Percentiles rank a stretch among this genome's conserved stretches.
Conservation (phyloP, 768 basidiomycete genomes). For the Harrya chromipes region DNA sequence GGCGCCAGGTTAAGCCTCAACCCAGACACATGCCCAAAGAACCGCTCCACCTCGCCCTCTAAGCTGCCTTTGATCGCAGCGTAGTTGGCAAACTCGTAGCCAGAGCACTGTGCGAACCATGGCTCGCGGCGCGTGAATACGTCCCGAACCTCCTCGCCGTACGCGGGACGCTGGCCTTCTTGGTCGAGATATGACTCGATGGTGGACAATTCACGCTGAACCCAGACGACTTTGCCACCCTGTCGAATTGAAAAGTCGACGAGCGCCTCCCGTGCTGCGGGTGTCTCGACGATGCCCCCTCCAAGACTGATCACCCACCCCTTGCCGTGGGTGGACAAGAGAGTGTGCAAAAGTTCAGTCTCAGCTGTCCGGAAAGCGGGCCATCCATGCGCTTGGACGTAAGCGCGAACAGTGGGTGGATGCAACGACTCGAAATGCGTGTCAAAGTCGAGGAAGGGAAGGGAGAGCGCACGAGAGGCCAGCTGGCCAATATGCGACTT, state of each 20-base stretch:
- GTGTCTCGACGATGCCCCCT: conserved; percentile 90
- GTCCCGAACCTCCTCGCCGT: conserved; percentile 80
- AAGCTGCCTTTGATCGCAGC: conserved; percentile 39
- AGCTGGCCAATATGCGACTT: conserved; percentile 86
- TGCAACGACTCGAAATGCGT: conserved; percentile 65
- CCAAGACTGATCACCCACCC: conserved; percentile 85
- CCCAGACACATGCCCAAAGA: conserved; percentile 88
- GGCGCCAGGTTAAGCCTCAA: conserved; percentile 58
- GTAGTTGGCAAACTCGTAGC: conserved; percentile 80
- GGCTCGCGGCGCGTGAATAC: conserved; percentile 82
- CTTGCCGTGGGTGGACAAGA: conserved; percentile 53
- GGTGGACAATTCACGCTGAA: conserved; percentile 76
- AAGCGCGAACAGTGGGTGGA: conserved; percentile 62
- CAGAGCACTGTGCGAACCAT: conserved; percentile 83
- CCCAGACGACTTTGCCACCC: conserved; percentile 77
- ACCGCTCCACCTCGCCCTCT: conserved; percentile 65
- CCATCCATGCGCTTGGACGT: conserved; percentile 85
- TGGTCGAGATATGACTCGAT: conserved; percentile 76
- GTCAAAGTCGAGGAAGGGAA: conserved; percentile 85
- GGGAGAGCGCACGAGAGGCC: conserved; percentile 68
- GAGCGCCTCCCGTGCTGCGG: conserved; percentile 68
- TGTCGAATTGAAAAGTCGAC: conserved; percentile 52
- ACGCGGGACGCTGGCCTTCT: conserved; percentile 80
- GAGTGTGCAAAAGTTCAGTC: conserved; percentile 59
- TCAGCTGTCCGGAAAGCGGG: conserved; percentile 84